phyloP scores from a whole-genome alignment of 2,329 filamentous ascomycete species.

The Orbilia quercus region DNA sequence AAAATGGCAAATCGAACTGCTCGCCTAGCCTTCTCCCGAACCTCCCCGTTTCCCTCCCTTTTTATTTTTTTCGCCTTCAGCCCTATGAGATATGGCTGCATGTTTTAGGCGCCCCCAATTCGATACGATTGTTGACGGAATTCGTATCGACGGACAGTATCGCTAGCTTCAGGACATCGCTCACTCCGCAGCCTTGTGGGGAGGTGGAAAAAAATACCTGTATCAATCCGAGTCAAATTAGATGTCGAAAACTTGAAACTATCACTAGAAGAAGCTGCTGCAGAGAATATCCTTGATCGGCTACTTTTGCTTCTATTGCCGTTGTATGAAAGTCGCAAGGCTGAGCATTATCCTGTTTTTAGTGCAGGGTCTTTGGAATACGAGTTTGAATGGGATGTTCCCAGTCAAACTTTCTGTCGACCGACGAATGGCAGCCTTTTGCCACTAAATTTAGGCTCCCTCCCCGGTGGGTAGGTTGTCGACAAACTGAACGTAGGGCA shows the following conservation, averaged over 20 bases:
- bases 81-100: conserved; percentile 44
- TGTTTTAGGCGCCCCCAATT: neutral
- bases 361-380: conserved; percentile 31
- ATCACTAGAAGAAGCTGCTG: conserved; percentile 13
- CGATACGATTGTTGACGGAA: conserved; percentile 16
- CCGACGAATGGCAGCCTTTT: conserved; percentile 13
- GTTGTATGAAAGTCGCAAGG: conserved; percentile 33
- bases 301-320: conserved; percentile 17
- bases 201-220: conserved; percentile 14
- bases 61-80: conserved; percentile 39
- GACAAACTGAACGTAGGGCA: conserved; percentile 30
- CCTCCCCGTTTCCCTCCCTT: neutral
- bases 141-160: conserved; percentile 20
- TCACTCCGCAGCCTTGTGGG: conserved; percentile 34
- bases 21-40: conserved; percentile 12
- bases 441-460: conserved; percentile 46
- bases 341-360: conserved; percentile 25
- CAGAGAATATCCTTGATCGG: conserved; percentile 32
- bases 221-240: neutral
- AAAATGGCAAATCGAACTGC: conserved; percentile 7
- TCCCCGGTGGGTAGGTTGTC: conserved; percentile 1
- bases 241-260: conserved; percentile 22
- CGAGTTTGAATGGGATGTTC: conserved; percentile 38
- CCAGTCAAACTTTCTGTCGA: conserved; percentile 6
- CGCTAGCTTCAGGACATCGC: conserved; percentile 15